These are phyloP conservation scores for Dalbergia oliveri DNA, from an alignment of 306 rosid species.

Conservation along the genomic window DNA sequence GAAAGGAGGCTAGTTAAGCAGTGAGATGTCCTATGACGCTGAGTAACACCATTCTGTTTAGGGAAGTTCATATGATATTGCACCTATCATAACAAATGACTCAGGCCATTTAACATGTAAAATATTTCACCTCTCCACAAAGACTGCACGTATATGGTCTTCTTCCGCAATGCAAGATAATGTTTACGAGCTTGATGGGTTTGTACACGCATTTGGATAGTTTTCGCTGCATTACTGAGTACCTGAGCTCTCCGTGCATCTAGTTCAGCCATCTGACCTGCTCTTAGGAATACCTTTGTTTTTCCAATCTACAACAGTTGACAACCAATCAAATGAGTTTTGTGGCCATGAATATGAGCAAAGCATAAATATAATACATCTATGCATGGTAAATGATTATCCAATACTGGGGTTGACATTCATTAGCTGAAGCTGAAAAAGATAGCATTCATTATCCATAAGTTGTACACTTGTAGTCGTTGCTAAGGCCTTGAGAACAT, in stretches of 20 bases:
- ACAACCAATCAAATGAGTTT: constrained; percentile 42
- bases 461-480: background rate
- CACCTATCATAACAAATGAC: constrained; percentile 39
- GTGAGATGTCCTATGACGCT: too few relatives aligned
- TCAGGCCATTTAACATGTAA: constrained; percentile 37
- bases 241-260: constrained; percentile 91
- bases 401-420: constrained; percentile 34
- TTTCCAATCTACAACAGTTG: constrained; percentile 82
- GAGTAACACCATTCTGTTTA: background rate
- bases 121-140: constrained; percentile 82
- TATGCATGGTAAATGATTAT: constrained; percentile 26
- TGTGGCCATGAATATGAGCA: constrained; percentile 36
- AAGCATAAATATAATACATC: constrained; percentile 27
- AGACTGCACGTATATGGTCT: constrained; percentile 74
- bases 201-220: constrained; percentile 80
- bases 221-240: constrained; percentile 85
- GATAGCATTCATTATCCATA: constrained; percentile 35
- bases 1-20: constrained; percentile 26
- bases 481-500: too few relatives aligned
- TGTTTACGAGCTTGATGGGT: constrained; percentile 83
- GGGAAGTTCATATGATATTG: constrained; percentile 25
- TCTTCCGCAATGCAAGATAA: constrained; percentile 79
- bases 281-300: constrained; percentile 95
- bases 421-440: constrained; percentile 30
- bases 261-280: constrained; percentile 99